These are phyloP conservation scores for Termitomyces titanicus DNA, from an alignment of 768 basidiomycete species.

Conservation along the genomic window DNA sequence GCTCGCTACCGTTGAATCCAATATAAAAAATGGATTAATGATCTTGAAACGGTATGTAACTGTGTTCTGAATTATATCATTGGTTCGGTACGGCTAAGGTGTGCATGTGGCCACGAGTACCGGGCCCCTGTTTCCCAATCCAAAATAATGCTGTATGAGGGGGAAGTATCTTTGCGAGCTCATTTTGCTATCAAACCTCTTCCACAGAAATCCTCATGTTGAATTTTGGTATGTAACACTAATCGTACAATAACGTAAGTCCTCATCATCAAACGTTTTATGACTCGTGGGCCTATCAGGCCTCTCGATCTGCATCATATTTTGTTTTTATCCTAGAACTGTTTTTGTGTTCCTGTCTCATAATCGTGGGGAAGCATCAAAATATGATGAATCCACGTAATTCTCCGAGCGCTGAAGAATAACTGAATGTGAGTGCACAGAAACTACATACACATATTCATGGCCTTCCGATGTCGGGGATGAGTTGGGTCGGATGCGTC, in stretches of 20 bases:
- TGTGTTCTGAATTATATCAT: not conserved
- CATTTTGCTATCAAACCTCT: not conserved
- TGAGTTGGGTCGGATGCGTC: not conserved
- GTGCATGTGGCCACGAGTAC: not conserved
- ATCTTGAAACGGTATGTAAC: not conserved
- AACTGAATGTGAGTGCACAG: not conserved
- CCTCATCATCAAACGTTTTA: not conserved
- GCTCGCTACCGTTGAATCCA: not conserved
- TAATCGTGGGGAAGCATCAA: not conserved
- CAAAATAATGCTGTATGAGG: not conserved
- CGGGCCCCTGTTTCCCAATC: not conserved
- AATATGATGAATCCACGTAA: not conserved
- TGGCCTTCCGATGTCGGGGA: too few relatives aligned
- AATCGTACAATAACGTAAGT: too few relatives aligned
- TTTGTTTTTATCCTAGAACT: not conserved
- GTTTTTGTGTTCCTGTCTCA: not conserved
- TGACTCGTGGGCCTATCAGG: not conserved
- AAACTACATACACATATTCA: too few relatives aligned
- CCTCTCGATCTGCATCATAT: not conserved
- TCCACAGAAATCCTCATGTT: not conserved
- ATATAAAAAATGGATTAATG: not conserved
- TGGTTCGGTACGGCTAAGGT: not conserved
- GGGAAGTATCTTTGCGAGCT: not conserved
- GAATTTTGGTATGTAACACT: not conserved
- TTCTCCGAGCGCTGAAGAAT: not conserved